A percentile compares a stretch with the other conserved stretches of the same genome.
These are phyloP conservation scores for Podosphaera leucotricha DNA, from an alignment of 2,329 filamentous ascomycete genomes.

Conservation along the genomic window DNA sequence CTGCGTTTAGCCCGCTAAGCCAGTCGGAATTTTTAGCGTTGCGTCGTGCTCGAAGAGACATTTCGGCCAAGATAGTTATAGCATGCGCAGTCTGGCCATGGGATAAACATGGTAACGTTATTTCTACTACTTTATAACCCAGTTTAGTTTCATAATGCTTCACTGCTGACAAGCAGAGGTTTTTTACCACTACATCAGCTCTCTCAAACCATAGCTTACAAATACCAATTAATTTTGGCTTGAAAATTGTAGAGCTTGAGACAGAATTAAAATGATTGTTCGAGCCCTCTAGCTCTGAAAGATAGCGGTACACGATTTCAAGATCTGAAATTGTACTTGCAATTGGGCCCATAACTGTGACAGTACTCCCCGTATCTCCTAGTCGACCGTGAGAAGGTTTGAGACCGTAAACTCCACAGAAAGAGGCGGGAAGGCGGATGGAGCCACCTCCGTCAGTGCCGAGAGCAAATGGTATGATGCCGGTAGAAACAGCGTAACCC, in stretches of 20 bases:
- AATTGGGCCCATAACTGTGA: slow-evolving; percentile 49
- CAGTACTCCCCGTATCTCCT: slow-evolving; percentile 27
- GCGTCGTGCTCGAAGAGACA: slow-evolving; percentile 23
- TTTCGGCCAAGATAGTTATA: slow-evolving; percentile 53
- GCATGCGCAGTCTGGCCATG: slow-evolving; percentile 58
- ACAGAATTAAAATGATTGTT: slow-evolving; percentile 33
- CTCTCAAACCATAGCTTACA: slow-evolving; percentile 44
- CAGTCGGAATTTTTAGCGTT: slow-evolving; percentile 16
- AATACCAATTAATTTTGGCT: slow-evolving; percentile 42
- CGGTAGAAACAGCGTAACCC: slow-evolving; percentile 54
- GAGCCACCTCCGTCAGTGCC: slow-evolving; percentile 72
- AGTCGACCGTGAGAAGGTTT: slow-evolving; percentile 57
- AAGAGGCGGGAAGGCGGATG: slow-evolving; percentile 20
- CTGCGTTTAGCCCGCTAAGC: slow-evolving; percentile 32
- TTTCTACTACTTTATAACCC: slow-evolving; percentile 29
- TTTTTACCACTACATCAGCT: slow-evolving; percentile 37
- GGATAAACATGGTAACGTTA: slow-evolving; percentile 39
- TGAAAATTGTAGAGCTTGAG: slow-evolving; percentile 25
- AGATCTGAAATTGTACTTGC: slow-evolving; percentile 56
- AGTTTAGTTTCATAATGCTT: slow-evolving; percentile 28
- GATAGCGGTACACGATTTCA: slow-evolving; percentile 57
- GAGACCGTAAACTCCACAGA: slow-evolving; percentile 40
- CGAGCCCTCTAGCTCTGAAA: slow-evolving; percentile 44
- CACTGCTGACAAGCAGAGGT: slow-evolving; percentile 37
- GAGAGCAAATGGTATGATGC: slow-evolving; percentile 39